Conservation (phyloP, 805 yeast genomes). For the Cyberlindnera maritima region DNA sequence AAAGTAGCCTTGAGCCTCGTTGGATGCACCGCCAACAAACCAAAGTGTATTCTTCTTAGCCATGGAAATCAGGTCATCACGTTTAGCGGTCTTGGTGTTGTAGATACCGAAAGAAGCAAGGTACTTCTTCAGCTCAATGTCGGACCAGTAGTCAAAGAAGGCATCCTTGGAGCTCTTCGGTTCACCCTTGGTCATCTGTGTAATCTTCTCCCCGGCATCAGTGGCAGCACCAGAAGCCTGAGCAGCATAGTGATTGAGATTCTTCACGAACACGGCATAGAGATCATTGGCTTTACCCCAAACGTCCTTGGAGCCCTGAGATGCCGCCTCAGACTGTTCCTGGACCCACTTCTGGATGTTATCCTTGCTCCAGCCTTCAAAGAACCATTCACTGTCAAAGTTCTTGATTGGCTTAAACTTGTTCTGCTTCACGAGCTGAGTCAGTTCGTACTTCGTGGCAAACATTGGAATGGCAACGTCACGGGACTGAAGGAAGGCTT, state of each 20-base stretch:
- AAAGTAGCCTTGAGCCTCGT: neutral
- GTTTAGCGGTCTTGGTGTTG: slow-evolving; percentile 25
- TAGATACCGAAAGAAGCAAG: slow-evolving; percentile 41
- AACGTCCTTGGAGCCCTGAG: slow-evolving; percentile 21
- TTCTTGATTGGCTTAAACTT: slow-evolving; percentile 35
- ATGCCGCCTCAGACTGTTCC: slow-evolving; percentile 29
- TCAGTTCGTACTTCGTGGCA: slow-evolving; percentile 38
- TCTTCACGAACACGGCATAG: slow-evolving; percentile 19
- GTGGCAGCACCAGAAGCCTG: slow-evolving; percentile 18
- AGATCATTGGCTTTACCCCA: slow-evolving; percentile 24
- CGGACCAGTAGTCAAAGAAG: slow-evolving; percentile 40
- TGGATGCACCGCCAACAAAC: slow-evolving; percentile 31
- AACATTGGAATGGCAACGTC: slow-evolving; percentile 38
- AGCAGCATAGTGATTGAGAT: slow-evolving; percentile 13
- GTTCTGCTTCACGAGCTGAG: slow-evolving; percentile 37
- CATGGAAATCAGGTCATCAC: slow-evolving; percentile 35
- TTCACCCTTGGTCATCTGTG: slow-evolving; percentile 11
- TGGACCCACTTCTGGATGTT: slow-evolving; percentile 39
- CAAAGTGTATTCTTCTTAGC: slow-evolving; percentile 42
- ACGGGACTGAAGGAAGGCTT: slow-evolving; percentile 39
- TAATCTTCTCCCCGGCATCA: slow-evolving; percentile 7
- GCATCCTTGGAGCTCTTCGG: slow-evolving; percentile 18
- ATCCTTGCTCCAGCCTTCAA: slow-evolving; percentile 39
- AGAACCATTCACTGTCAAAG: slow-evolving; percentile 30
- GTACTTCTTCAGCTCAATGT: slow-evolving; percentile 40